These are phyloP conservation scores for Ceratocystis destructans DNA, from an alignment of 2,329 filamentous ascomycete species.

Conservation along the genomic window DNA sequence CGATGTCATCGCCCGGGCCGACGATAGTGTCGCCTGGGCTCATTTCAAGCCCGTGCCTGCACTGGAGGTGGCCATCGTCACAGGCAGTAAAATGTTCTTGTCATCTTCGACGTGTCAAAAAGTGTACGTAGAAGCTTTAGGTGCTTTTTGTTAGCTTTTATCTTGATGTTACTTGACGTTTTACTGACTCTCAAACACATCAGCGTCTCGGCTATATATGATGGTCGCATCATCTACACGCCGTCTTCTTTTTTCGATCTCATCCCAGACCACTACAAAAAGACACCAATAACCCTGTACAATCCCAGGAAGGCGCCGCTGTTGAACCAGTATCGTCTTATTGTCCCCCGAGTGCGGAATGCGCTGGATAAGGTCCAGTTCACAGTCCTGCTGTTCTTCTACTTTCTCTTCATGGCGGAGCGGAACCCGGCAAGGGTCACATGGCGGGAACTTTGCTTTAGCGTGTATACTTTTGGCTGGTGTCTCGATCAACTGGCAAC, in stretches of 20 bases:
- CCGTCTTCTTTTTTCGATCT: slow-evolving; percentile 72
- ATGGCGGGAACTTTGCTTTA: slow-evolving; percentile 50
- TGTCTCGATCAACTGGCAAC: slow-evolving; percentile 64
- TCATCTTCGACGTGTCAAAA: slow-evolving; percentile 66
- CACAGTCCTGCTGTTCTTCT: slow-evolving; percentile 51
- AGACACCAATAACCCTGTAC: slow-evolving; percentile 68
- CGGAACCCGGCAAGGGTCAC: slow-evolving; percentile 46
- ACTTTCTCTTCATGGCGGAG: slow-evolving; percentile 57
- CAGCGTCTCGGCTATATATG: slow-evolving; percentile 63
- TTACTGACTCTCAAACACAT: not conserved
- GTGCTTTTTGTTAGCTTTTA: not conserved
- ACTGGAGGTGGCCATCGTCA: slow-evolving; percentile 70
- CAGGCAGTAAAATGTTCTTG: slow-evolving; percentile 65
- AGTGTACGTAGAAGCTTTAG: slow-evolving; percentile 34
- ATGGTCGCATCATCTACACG: slow-evolving; percentile 67
- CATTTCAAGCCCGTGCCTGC: slow-evolving; percentile 54
- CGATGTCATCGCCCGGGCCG: slow-evolving; percentile 44
- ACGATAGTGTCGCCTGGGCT: slow-evolving; percentile 35
- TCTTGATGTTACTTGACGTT: not conserved
- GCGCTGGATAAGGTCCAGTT: slow-evolving; percentile 65
- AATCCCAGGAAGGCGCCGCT: slow-evolving; percentile 61
- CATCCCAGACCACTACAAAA: slow-evolving; percentile 74
- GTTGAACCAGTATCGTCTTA: slow-evolving; percentile 72
- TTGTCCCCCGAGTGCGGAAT: slow-evolving; percentile 67
- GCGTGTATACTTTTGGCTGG: slow-evolving; percentile 66